Evolutionary conservation across 306 rosid genomes (phyloP).

Genomic region (Malus domestica): DNA sequence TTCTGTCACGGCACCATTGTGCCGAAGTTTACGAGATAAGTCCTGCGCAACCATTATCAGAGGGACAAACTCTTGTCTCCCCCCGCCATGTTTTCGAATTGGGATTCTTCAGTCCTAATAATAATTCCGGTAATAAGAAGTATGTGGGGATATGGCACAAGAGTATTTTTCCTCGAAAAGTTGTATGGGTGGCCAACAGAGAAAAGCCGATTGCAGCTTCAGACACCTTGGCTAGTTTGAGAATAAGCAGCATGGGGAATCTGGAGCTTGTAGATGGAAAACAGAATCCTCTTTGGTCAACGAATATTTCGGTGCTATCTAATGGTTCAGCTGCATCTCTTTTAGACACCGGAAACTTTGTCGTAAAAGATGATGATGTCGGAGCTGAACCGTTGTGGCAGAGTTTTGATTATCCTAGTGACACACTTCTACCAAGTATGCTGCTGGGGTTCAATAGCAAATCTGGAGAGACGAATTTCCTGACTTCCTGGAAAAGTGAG

Average conservation of each 20-base stretch:
- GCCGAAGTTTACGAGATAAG: slow-evolving; percentile 12
- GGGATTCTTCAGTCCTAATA: slow-evolving; percentile 40
- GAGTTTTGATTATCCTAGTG: slow-evolving; percentile 40
- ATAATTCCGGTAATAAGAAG: slow-evolving; percentile 5
- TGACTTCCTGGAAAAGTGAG: slow-evolving; percentile 36
- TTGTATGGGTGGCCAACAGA: slow-evolving; percentile 48
- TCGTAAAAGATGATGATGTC: slow-evolving; percentile 16
- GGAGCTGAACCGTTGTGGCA: slow-evolving; percentile 28
- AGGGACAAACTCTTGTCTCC: slow-evolving; percentile 13
- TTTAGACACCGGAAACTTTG: slow-evolving; percentile 25
- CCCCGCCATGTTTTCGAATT: slow-evolving; percentile 16
- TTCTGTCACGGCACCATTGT: neutral
- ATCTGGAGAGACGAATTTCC: slow-evolving; percentile 19
- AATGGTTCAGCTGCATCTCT: slow-evolving; percentile 29
- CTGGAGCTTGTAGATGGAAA: slow-evolving; percentile 31
- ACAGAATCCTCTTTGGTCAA: slow-evolving; percentile 26
- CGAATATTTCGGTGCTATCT: slow-evolving; percentile 5
- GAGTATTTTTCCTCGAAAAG: neutral
- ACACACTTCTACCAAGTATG: slow-evolving; percentile 30
- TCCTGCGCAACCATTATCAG: slow-evolving; percentile 1
- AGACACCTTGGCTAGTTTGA: slow-evolving; percentile 21
- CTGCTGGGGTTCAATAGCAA: slow-evolving; percentile 22
- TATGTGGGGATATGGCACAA: slow-evolving; percentile 45
- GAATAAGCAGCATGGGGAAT: slow-evolving; percentile 20
- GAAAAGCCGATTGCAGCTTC: slow-evolving; percentile 19